Conservation (phyloP, 78 protist genomes). For the Tieghemostelium lacteum region DNA sequence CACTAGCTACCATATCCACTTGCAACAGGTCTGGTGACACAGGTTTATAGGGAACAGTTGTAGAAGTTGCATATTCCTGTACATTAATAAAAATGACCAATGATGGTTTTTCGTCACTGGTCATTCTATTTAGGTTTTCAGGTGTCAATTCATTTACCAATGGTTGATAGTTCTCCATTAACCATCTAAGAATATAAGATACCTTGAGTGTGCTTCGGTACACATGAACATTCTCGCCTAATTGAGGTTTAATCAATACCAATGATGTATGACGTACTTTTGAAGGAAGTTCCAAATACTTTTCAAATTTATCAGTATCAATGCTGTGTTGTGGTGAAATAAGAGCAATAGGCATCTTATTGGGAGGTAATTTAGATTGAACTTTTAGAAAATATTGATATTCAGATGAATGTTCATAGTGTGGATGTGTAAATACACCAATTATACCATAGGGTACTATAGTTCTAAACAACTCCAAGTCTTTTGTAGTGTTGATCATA, state of each 20-base stretch:
- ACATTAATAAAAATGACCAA: constrained; percentile 21
- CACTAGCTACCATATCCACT: neutral
- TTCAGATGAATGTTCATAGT: too few species aligned
- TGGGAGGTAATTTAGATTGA: neutral
- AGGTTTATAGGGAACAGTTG: neutral
- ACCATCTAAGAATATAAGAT: constrained; percentile 14
- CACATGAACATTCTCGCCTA: too few species aligned
- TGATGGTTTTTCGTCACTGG: neutral
- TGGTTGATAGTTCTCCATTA: neutral
- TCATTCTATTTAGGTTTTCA: neutral
- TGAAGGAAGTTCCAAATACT: too few species aligned
- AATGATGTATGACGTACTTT: too few species aligned
- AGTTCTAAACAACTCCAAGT: neutral
- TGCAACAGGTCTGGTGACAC: constrained; percentile 5
- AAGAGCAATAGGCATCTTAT: too few species aligned
- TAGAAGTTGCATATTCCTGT: neutral
- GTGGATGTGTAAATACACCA: neutral
- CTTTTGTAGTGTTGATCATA: neutral
- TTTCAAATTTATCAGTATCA: too few species aligned
- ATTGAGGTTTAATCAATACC: too few species aligned
- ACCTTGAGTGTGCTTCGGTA: neutral
- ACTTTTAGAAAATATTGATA: too few species aligned
- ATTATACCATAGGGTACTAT: constrained; percentile 5
- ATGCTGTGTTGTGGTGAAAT: too few species aligned
- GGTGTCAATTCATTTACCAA: constrained; percentile 44